Base-by-base conservation (phyloP, 305 asterid species). In the Rubia peregrina region DNA sequence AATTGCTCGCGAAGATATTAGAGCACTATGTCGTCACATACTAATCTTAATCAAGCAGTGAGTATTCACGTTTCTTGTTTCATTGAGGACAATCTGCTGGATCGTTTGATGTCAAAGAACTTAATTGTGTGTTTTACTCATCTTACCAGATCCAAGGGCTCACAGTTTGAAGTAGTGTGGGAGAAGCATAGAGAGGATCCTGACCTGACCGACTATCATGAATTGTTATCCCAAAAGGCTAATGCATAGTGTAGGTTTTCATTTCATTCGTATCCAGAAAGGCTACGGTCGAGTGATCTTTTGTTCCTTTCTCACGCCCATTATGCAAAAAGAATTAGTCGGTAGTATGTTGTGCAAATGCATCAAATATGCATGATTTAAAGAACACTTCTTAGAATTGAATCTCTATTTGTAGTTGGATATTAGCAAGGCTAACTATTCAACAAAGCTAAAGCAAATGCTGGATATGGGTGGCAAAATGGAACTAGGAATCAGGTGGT, bases 131-230 rank as follows among this genome's bases (percentile, higher is more conserved):
- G 38, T 22, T 51, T 65, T 64, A 19, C 56, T 38, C 70, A 63
- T 40, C 22, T 68, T 19, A 30, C 33, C 59, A 93, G 98, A 81
- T 89, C 90, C 66, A 85, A 75, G 74, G 77, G 85, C 70, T 81
- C 81, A 40, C 91, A 86, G 75, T 90, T 93, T 61, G 79, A 84
- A 67, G 87, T 85, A 48, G 74, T 80, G 41, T 93, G 94, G 97
- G 76, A 79, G 72, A 90, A 88, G 85, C 86, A 93, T 79, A 84
- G 83, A 83, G 89, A 86, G 78, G 98, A 93, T 84, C 91, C 89
- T 5, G 85, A 90, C 90, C 68, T 93, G 76, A 70, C 83, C 49
- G 74, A 83, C 61, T 81, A 89, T 36, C 67, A 75, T 65, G 81
- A 71, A 41, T 71, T 80, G 73, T 80, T 81, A 48, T 55, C 62